A percentile compares a stretch with the other conserved stretches of the same genome.
phyloP scores from a whole-genome alignment of 768 basidiomycete species.

The Mycena vulgaris region DNA sequence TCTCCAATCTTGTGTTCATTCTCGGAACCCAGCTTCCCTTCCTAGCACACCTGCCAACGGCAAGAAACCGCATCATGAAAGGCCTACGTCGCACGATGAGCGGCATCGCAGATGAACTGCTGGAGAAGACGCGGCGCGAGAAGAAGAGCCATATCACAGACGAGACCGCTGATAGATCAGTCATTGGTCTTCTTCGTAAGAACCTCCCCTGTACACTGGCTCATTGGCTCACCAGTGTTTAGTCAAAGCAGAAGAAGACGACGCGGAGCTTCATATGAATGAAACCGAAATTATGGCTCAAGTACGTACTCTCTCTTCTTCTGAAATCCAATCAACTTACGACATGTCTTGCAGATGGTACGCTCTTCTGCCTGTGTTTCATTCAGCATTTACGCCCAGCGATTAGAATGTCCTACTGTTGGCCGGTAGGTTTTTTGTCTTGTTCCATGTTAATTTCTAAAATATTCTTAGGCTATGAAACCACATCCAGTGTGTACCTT shows the following conservation, averaged over 20 bases:
- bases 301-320: slow-evolving; percentile 32
- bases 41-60: slow-evolving; percentile 31
- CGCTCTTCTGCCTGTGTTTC: too few relatives aligned
- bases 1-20: slow-evolving; percentile 33
- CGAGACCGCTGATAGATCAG: slow-evolving; percentile 30
- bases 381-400: neutral
- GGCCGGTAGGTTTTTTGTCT: neutral
- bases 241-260: slow-evolving; percentile 38
- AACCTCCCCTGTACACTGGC: too few relatives aligned
- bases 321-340: neutral
- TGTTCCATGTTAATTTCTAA: neutral
- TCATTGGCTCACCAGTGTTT: neutral
- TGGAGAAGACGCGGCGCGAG: slow-evolving; percentile 35
- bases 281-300: slow-evolving; percentile 48
- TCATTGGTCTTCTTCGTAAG: slow-evolving; percentile 33
- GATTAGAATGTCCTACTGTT: slow-evolving; percentile 54
- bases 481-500: neutral
- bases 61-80: slow-evolving; percentile 22
- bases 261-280: slow-evolving; percentile 41
- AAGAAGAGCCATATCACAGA: slow-evolving; percentile 28
- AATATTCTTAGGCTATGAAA: neutral
- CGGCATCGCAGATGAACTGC: slow-evolving; percentile 33
- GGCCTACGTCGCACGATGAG: slow-evolving; percentile 28
- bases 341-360: slow-evolving; percentile 1
- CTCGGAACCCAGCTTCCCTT: slow-evolving; percentile 33